Evolutionary conservation across 2,329 filamentous ascomycete species (phyloP), one percentile per base, ranked within the genome.

Genomic region (Beauveria varroae): DNA sequence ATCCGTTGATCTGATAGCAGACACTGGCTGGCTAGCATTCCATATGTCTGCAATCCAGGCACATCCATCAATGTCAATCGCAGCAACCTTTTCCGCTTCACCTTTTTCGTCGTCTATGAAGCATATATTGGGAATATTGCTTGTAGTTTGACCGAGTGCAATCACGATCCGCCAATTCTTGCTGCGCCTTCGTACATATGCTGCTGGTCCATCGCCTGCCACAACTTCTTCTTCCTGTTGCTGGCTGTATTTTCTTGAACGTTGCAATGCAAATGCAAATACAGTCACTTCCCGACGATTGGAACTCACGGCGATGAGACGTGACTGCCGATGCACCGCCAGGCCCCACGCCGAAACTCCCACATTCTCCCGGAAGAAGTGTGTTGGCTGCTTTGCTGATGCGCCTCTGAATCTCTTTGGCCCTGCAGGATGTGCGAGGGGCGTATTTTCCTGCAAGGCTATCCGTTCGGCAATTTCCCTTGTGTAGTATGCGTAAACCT

Each of bases 281-380:
- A 86, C 78, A 0, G 76, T 80, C 7, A 82, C 73, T 64, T 82
- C 80, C 57, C 70, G 69, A 4, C 81, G 83, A 70, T 99, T 99
- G 0, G 90, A 86, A 67, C 89, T 90, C 44, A 96, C 87, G 0
- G 93, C 95, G 64, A 99, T 88, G 64, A 97, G 78, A 0, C 93
- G 86, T n/a, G 90, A 91, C 64, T 86, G 78, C 64, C 85, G 81
- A 71, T 98, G 93, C 12, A 96, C 81, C 8, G 91, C 88, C 53
- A 96, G 74, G 0, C 93, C 95, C 95, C 95, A 99, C 2, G 93
- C 93, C 63, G 90, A 93, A 26, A 75, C 76, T 1, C 84, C 84
- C 2, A 96, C 91, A 69, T 89, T 92, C 43, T 89, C 83, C 62
- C 86, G 84, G 62, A 96, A 90, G 69, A 96, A 90, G 0, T 77